Base-by-base conservation (phyloP, 306 rosid species). In the Cucurbita moschata region DNA sequence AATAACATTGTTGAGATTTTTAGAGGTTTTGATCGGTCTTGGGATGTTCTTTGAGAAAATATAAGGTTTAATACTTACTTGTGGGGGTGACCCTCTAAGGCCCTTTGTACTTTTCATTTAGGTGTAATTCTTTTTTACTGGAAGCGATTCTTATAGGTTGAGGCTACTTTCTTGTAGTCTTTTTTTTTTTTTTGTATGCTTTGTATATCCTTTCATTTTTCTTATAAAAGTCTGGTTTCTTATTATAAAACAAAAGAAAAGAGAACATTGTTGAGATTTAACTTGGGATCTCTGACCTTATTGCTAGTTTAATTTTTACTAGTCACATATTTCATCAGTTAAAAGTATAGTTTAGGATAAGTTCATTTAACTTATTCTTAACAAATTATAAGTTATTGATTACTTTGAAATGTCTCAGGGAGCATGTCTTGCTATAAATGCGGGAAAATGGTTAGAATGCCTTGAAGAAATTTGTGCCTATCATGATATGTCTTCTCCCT, bases 341-440 rank as follows among this genome's bases (percentile, higher is more conserved):
- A 21, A 47, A 42, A 19, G 15, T 40, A 21, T 13, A 67, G 23
- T 47, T 68, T 68, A 85, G 61, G 69, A 73, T 66, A 64, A 79
- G 53, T 10, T 60, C 75, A 74, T 50, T 78, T 58, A 74, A n/a
- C 44, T 21, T 64, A 16, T 37, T 39, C 8, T 64, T 46, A 56
- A 12, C 10, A 21, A 21, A 19, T 37, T 39, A 6, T 23, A n/a
- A 69, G 10, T 71, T 52, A 61, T 30, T 44, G 73, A 7, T 78
- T 78, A 10, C 77, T 71, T 61, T 60, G 11, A 43, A 71, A 76
- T 85, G 77, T 80, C 70, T 49, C 44, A 94, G 99, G 99, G 99
- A 77, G 96, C 97, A 64, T 89, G 97, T 79, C 83, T 87, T 70
- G 91, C 96, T 12, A 79, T 94, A 79, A 88, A 91, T 82, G 92